These are phyloP conservation scores for Talaromyces verruculosus DNA, from an alignment of 2,329 filamentous ascomycete genomes.

Conservation along the genomic window DNA sequence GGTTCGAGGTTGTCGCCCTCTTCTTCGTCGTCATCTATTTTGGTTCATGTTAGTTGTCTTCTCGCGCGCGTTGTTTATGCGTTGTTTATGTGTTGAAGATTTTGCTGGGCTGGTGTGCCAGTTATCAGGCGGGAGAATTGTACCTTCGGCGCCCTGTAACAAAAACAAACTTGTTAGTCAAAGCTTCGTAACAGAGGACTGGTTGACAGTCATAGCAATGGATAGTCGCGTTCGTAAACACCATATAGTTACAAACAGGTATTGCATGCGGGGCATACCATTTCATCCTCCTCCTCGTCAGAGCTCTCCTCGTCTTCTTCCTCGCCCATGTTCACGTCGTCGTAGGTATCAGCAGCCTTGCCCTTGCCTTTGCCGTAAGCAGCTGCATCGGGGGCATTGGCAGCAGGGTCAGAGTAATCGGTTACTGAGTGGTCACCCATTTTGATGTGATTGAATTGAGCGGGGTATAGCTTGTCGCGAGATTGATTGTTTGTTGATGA, in stretches of 20 bases:
- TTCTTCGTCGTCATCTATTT: constrained; percentile 62
- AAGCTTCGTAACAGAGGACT: neutral
- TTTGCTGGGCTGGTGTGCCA: neutral
- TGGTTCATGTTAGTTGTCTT: neutral
- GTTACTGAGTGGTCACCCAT: constrained; percentile 38
- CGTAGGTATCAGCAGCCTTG: constrained; percentile 61
- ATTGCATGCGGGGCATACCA: constrained; percentile 28
- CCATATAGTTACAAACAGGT: neutral
- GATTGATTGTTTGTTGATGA: neutral
- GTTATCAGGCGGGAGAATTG: neutral
- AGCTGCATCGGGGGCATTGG: constrained; percentile 36
- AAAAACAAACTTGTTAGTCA: neutral
- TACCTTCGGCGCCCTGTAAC: constrained; percentile 14
- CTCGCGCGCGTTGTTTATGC: too few species aligned
- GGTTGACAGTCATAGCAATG: neutral
- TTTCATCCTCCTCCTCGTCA: constrained; percentile 54
- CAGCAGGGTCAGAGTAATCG: constrained; percentile 42
- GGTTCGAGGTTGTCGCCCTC: constrained; percentile 80
- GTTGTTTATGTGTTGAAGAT: neutral
- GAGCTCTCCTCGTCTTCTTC: constrained; percentile 64
- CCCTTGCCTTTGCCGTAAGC: constrained; percentile 79
- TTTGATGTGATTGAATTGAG: constrained; percentile 21
- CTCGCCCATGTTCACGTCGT: constrained; percentile 19
- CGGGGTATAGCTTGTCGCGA: constrained; percentile 3
- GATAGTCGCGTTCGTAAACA: neutral